Evolutionary conservation across 2,329 filamentous ascomycete genomes (phyloP), one percentile per base, ranked within the genome.

Genomic region (Penicillium sclerotiorum): DNA sequence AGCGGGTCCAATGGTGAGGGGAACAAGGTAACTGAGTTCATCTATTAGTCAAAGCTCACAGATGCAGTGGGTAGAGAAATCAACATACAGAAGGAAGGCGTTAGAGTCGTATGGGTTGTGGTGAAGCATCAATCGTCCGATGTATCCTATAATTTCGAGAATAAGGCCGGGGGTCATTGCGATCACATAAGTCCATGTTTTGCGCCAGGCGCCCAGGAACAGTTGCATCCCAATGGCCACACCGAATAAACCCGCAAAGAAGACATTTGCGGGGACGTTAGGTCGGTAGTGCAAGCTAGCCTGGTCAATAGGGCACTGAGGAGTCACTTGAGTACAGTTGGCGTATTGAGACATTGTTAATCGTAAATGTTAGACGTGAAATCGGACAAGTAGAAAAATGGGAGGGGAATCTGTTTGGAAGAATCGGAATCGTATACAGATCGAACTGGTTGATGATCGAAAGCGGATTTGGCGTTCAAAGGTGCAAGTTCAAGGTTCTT

Each of bases 1-100:
- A 1, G 84, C 84, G 0, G 86, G 85, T 0, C 75, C 84, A 50
- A 87, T 78, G 3, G 84, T 87, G 49, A 89, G 73, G 56, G 79
- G 82, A 61, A 81, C 77, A 30, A 85, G 79, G 63, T 86, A 82
- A 30, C 84, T 79, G n/a, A n/a, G n/a, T 39, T 47, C 80, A 28
- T 47, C 58, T 18, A 56, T 54, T 37, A 53, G 45, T 36, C 6
- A 23, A 8, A 18, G 11, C 12, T 32, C 40, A 32, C 15, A 15
- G 17, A 27, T 6, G n/a, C 15, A 12, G 12, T 4, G 15, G 15
- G 15, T 13, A 12, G 5, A 32, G 12, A 4, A 40, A n/a, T 4
- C 5, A 8, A 64, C 68, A 30, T 66, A 73, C 64, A 70, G 57
- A 15, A 74, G 61, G 51, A 72, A 86, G 3, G 76, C 77, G 37